Evolutionary conservation across 2,329 filamentous ascomycete species (phyloP), one percentile per base, ranked within the genome.

Genomic region (Helotiales sp.): DNA sequence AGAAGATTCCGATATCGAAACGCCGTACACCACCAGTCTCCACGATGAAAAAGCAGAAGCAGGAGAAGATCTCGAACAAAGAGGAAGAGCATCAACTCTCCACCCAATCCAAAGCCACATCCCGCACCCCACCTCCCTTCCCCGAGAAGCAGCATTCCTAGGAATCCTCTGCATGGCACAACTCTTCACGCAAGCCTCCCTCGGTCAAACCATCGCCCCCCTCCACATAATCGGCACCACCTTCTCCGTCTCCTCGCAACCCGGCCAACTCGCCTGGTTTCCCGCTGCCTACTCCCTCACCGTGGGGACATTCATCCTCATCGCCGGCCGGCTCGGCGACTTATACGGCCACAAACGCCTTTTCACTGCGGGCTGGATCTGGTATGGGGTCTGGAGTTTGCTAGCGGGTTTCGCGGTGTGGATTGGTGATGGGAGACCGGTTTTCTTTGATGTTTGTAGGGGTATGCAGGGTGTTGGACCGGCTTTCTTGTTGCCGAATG

Each of bases 201-300:
- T 87, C 3, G 81, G 80, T 2, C 79, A 83, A 67, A 80, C 79
- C 2, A 76, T 88, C 32, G 79, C 84, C 7, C 82, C 85, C 8
- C 77, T 86, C 0, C 78, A 77, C 59, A 79, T 82, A 37, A 84
- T 87, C 61, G 84, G 82, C 20, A 70, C 74, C 13, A 80, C 77
- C 55, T 87, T 87, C 70, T 77, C 78, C 20, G 77, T 83, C 59
- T 78, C 74, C 3, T 78, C 81, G 3, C 20, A 34, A 37, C 75
- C 78, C 0, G 82, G 81, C 6, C 76, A 82, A 13, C 77, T 88
- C 20, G 82, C 82, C 55, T 89, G 87, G 86, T 82, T 85, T 55
- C 80, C 86, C 11, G 86, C 86, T 0, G 85, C 85, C 1, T 90
- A 88, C 73, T 85, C 13, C 82, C 76, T 90, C 67, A 86, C 84